Conservation (phyloP, 495 filamentous ascomycete genomes). For the Pyrenula massariospora region DNA sequence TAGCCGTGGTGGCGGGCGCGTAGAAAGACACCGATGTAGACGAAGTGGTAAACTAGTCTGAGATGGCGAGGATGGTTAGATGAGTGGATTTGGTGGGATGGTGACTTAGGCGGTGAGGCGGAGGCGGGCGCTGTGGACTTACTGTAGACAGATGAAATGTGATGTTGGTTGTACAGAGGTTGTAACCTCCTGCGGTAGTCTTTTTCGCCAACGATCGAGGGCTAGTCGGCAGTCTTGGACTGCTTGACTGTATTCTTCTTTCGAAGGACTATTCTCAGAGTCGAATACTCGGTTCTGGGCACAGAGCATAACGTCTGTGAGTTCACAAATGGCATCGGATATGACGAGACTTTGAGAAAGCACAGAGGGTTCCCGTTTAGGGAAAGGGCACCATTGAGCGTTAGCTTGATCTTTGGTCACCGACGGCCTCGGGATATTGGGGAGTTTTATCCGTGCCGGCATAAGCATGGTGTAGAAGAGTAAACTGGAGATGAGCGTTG, state of each 20-base stretch:
- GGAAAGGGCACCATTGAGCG: not conserved
- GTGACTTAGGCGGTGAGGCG: not conserved
- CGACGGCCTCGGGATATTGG: not conserved
- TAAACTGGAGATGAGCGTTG: not conserved
- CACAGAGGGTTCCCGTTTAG: not conserved
- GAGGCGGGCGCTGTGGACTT: not conserved
- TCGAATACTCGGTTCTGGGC: not conserved
- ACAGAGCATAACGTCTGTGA: not conserved
- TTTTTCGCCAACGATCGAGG: not conserved
- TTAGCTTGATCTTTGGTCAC: not conserved
- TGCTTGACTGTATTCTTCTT: not conserved
- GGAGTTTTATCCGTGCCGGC: not conserved
- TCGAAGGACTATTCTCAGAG: not conserved
- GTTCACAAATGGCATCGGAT: not conserved
- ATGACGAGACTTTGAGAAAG: not conserved
- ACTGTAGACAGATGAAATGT: not conserved
- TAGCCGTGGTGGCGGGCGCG: not conserved
- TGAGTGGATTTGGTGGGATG: no score
- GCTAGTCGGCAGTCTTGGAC: not conserved
- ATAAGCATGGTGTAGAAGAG: not conserved
- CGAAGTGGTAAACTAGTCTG: not conserved
- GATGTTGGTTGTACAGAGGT: not conserved
- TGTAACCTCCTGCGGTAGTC: not conserved
- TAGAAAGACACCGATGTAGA: not conserved
- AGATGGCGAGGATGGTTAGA: no score